These are phyloP conservation scores for Pharus latifolius DNA, from an alignment of 176 grass and related monocot species.

Conservation along the genomic window DNA sequence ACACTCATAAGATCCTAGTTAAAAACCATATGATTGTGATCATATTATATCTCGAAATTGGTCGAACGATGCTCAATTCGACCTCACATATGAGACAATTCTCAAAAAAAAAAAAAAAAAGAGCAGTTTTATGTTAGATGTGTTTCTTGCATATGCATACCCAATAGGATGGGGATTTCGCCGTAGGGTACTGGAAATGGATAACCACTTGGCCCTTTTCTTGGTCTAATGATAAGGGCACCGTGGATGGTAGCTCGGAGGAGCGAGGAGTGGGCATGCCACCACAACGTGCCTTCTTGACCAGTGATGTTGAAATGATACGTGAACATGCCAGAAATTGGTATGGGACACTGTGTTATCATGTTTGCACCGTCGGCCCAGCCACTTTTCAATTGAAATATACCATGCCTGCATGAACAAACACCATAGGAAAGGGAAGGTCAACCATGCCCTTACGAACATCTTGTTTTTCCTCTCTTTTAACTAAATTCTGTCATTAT, in stretches of 20 bases:
- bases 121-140: neutral
- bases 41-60: too few species aligned
- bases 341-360: slow-evolving; percentile 28
- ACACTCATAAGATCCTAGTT: too few species aligned
- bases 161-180: slow-evolving; percentile 37
- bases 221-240: slow-evolving; percentile 39
- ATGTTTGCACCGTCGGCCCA: slow-evolving; percentile 22
- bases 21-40: too few species aligned
- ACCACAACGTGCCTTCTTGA: slow-evolving; percentile 32
- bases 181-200: slow-evolving; percentile 28
- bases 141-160: neutral
- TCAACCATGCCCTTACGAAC: too few species aligned
- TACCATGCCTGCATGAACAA: slow-evolving; percentile 25
- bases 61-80: too few species aligned
- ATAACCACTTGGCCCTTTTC: neutral
- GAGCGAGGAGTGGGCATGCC: slow-evolving; percentile 19
- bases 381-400: slow-evolving; percentile 1
- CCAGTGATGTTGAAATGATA: slow-evolving; percentile 20
- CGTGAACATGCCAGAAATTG: neutral
- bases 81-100: too few species aligned
- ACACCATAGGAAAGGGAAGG: too few species aligned
- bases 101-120: too few species aligned
- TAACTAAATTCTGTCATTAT: too few species aligned
- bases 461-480: too few species aligned
- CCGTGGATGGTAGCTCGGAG: slow-evolving; percentile 51